Percentiles rank a stretch among this genome's conserved stretches.
These are phyloP conservation scores for Verticillium nonalfalfae DNA, from an alignment of 2,329 filamentous ascomycete species.

Conservation along the genomic window DNA sequence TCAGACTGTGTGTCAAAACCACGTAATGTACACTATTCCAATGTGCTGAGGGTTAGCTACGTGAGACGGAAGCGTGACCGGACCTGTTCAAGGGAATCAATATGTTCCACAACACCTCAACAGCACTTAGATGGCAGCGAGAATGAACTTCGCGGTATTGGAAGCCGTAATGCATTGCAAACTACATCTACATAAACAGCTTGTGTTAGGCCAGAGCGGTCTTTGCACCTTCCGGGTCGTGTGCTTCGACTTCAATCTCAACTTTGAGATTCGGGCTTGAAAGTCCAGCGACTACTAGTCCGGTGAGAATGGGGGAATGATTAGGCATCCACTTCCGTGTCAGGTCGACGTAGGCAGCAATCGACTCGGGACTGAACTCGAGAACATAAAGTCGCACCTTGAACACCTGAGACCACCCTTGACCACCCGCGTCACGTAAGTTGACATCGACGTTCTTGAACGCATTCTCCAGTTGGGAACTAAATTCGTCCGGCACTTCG, in stretches of 20 bases:
- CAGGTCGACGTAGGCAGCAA: slow-evolving; percentile 24
- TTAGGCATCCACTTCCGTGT: slow-evolving; percentile 32
- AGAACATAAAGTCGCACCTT: slow-evolving; percentile 29
- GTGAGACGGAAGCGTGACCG: no score
- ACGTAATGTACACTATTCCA: no score
- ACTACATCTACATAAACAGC: no score
- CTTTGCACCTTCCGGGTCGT: slow-evolving; percentile 1
- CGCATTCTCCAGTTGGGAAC: slow-evolving; percentile 30
- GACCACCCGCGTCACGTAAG: slow-evolving; percentile 36
- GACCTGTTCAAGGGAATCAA: no score
- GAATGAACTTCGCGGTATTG: no score
- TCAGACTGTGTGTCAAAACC: no score
- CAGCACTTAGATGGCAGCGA: no score
- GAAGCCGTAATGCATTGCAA: no score
- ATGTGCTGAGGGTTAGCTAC: no score
- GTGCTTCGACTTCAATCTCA: slow-evolving; percentile 37
- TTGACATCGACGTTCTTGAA: slow-evolving; percentile 40
- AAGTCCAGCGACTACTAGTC: slow-evolving; percentile 29
- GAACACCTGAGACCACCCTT: slow-evolving; percentile 40
- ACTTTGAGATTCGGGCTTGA: slow-evolving; percentile 33
- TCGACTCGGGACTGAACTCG: slow-evolving; percentile 21
- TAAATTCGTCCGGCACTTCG: slow-evolving; percentile 20
- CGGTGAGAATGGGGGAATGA: slow-evolving; percentile 36
- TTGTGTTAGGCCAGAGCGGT: no score
- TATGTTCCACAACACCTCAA: no score